Evolutionary conservation across 2,329 filamentous ascomycete genomes (phyloP), one percentile per base, ranked within the genome.

Genomic region (Aspergillus sp.): DNA sequence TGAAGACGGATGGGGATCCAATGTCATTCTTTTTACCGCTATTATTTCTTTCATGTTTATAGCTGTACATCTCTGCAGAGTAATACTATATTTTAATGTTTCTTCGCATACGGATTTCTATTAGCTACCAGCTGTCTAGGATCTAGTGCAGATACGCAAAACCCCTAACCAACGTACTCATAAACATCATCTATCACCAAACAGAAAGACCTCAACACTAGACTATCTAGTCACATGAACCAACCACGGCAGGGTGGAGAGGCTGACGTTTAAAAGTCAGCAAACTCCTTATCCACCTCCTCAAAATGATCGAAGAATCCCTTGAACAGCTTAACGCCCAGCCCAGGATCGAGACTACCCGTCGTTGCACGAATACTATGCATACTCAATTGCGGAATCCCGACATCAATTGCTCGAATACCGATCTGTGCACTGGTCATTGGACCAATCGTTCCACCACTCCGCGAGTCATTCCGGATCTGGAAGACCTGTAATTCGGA

Each of bases 401-500:
- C 93, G 0, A 90, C 91, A 72, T 98, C 93, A 49, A 95, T 89
- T 0, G 91, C 86, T 52, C 90, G 80, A 58, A 96, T 87, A 31
- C 93, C 93, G 75, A 95, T 90, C 27, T 84, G 85, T 27, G 88
- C 86, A 64, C 87, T 91, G 37, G 96, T 82, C 84, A 93, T 92
- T 0, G 95, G 95, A 0, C 95, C 95, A n/a, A 98, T 92, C 0
- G 95, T 99, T 15, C 95, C 95, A 31, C 95, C 95, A 69, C 87
- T 91, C 55, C 93, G 82, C 9, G 84, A 89, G 75, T 98, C 95
- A 72, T 98, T 99, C 57, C 95, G 82, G 72, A 98, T 98, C 82
- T 96, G 92, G 82, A 98, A 98, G 6, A 90, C 80, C 76, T 98
- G 95, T 54, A 96, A 82, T 48, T 83, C 85, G 56, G 85, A 86